These are phyloP conservation scores for Albizia julibrissin DNA, from an alignment of 306 rosid genomes.

Conservation along the genomic window DNA sequence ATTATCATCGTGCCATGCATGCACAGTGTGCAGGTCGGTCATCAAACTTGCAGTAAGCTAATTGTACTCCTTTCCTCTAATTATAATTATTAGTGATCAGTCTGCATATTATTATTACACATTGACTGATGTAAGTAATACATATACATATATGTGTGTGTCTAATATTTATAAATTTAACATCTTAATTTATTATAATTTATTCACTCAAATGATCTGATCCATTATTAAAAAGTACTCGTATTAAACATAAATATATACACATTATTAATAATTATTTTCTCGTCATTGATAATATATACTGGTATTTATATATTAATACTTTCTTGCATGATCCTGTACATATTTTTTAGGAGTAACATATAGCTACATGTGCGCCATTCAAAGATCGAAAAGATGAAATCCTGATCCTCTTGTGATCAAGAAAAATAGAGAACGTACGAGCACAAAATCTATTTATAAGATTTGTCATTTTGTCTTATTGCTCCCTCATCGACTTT, in stretches of 20 bases:
- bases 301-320: not conserved
- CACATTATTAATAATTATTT: not conserved
- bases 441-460: not conserved
- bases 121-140: not conserved
- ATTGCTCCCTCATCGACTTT: not conserved
- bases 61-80: conserved; percentile 4
- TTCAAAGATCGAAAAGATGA: not conserved
- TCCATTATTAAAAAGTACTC: not conserved
- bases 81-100: not conserved
- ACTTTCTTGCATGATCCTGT: not conserved
- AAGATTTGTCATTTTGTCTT: not conserved
- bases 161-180: no score
- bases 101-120: not conserved
- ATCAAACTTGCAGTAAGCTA: conserved; percentile 21
- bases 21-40: conserved; percentile 31
- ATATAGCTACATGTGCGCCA: not conserved
- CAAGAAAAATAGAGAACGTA: not conserved
- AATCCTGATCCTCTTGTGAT: not conserved
- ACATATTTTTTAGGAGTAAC: not conserved
- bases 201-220: not conserved
- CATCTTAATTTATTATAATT: not conserved
- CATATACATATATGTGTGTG: no score
- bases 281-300: not conserved
- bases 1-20: conserved; percentile 40
- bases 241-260: no score